Conservation (phyloP, 164 flowering plant species). For the Echeveria elegans region DNA sequence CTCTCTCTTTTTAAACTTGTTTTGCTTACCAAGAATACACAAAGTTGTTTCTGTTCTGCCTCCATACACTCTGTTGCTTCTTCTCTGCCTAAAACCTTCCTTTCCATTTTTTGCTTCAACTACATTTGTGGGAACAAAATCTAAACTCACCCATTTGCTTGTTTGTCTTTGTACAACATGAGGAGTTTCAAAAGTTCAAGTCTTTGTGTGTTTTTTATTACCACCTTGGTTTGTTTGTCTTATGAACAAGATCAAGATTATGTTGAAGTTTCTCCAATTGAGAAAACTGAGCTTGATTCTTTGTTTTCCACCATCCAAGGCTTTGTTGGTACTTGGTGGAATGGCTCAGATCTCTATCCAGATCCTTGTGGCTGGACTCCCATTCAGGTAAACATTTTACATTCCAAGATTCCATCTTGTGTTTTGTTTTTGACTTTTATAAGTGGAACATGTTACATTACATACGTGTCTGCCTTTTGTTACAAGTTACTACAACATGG, state of each 20-base stretch:
- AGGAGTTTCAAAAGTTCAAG: constrained; percentile 5
- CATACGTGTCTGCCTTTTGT: background rate
- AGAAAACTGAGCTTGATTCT: constrained; percentile 49
- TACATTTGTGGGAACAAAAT: constrained; percentile 2
- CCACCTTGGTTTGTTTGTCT: constrained; percentile 19
- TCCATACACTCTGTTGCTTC: no score
- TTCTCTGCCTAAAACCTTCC: background rate
- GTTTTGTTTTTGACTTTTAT: background rate
- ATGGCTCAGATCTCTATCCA: constrained; percentile 86
- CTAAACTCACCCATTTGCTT: constrained; percentile 1
- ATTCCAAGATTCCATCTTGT: background rate
- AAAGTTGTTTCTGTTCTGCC: background rate
- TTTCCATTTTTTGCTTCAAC: background rate
- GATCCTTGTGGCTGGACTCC: constrained; percentile 99
- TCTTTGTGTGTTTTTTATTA: constrained; percentile 13
- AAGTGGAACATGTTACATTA: background rate
- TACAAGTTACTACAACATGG: no score
- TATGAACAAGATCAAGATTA: constrained; percentile 23
- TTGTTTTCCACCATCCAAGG: constrained; percentile 62
- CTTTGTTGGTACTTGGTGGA: constrained; percentile 73
- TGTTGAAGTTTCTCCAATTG: constrained; percentile 47
- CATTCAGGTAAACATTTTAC: constrained; percentile 41
- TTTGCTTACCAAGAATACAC: background rate
- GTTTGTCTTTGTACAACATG: constrained; percentile 13
- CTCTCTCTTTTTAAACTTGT: background rate